phyloP scores from a whole-genome alignment of 768 basidiomycete species.

The Hypholoma sublateritium region DNA sequence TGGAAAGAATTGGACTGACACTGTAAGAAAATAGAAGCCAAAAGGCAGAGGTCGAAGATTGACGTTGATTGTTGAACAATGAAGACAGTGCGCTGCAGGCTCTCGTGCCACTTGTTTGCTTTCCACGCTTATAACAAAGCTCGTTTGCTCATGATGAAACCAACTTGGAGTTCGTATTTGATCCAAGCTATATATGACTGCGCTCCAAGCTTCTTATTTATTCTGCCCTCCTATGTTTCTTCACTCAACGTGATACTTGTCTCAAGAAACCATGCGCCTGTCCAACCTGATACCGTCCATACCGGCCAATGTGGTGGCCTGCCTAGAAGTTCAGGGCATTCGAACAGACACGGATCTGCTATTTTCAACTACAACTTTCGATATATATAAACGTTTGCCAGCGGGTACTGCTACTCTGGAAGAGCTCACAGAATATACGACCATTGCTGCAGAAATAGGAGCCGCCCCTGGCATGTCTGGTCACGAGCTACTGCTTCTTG shows the following conservation, averaged over 20 bases:
- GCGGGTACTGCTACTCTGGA: constrained; percentile 45
- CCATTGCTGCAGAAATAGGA: constrained; percentile 37
- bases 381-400: constrained; percentile 53
- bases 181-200: no score
- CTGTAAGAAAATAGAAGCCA: no score
- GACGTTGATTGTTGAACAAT: no score
- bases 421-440: constrained; percentile 44
- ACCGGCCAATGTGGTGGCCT: constrained; percentile 41
- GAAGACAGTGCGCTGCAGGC: no score
- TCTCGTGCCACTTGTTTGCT: no score
- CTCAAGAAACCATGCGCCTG: constrained; percentile 38
- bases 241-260: not conserved
- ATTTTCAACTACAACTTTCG: constrained; percentile 44
- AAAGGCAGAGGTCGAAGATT: no score
- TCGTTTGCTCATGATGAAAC: no score
- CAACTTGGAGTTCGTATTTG: no score
- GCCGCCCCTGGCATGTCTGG: constrained; percentile 44
- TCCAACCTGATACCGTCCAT: constrained; percentile 36
- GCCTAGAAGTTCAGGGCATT: constrained; percentile 49
- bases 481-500: constrained; percentile 25
- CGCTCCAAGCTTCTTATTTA: no score
- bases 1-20: no score
- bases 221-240: not conserved
- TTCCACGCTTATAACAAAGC: no score
- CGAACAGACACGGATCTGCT: constrained; percentile 59